phyloP scores from a whole-genome alignment of 2,329 filamentous ascomycete species.

The Arthrobotrys sinensis region DNA sequence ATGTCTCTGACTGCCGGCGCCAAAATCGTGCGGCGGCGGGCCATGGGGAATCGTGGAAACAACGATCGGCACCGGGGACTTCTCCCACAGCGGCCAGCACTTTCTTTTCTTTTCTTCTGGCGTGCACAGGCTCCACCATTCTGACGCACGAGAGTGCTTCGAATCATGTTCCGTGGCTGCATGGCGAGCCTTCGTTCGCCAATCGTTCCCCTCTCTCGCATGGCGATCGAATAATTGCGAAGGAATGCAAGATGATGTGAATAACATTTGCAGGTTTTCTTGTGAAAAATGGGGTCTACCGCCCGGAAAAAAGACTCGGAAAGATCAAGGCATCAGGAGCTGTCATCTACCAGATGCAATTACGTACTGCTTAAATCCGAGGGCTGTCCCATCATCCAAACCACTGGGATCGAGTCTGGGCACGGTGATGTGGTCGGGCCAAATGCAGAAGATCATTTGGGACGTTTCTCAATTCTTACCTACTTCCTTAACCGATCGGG shows the following conservation, averaged over 20 bases:
- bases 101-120: conserved; percentile 59
- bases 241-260: conserved; percentile 61
- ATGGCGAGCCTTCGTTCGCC: conserved; percentile 59
- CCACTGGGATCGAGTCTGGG: conserved; percentile 58
- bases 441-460: conserved; percentile 37
- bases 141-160: conserved; percentile 61
- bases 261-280: conserved; percentile 43
- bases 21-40: conserved; percentile 60
- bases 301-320: conserved; percentile 54
- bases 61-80: conserved; percentile 60
- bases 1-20: conserved; percentile 51
- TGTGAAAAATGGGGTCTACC: conserved; percentile 30
- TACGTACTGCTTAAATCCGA: conserved; percentile 60
- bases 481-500: conserved; percentile 55
- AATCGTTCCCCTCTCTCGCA: conserved; percentile 60
- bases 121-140: conserved; percentile 53
- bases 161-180: conserved; percentile 61
- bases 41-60: conserved; percentile 49
- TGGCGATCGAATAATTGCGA: conserved; percentile 61
- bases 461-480: conserved; percentile 43
- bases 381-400: conserved; percentile 55
- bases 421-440: conserved; percentile 28
- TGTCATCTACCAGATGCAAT: conserved; percentile 51
- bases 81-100: conserved; percentile 35
- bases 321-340: conserved; percentile 54